These are phyloP conservation scores for Ceratobasidium papillatum DNA, from an alignment of 1,284 basidiomycete species.

Conservation along the genomic window DNA sequence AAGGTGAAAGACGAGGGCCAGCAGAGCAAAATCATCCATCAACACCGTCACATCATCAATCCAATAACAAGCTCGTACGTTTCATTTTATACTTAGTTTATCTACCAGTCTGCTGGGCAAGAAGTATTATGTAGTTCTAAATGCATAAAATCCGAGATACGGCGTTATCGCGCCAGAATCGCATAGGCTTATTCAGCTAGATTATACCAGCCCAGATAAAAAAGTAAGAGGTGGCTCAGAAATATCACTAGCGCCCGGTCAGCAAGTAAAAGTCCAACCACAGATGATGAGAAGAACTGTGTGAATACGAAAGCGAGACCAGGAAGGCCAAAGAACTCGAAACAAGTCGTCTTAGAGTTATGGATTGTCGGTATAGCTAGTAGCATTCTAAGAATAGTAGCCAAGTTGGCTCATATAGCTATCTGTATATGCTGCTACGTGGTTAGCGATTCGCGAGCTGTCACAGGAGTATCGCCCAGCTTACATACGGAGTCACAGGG, in stretches of 20 bases:
- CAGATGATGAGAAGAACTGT: constrained; percentile 80
- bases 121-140: constrained; percentile 82
- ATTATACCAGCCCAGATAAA: constrained; percentile 59
- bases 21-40: constrained; percentile 55
- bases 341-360: constrained; percentile 37
- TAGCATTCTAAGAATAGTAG: neutral
- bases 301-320: constrained; percentile 60
- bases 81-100: constrained; percentile 94
- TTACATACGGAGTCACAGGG: too few species aligned
- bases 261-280: constrained; percentile 85
- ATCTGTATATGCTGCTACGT: too few species aligned
- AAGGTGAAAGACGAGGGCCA: constrained; percentile 87
- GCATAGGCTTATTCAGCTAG: constrained; percentile 73
- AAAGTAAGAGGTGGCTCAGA: constrained; percentile 62
- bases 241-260: constrained; percentile 78
- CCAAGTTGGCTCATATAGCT: neutral
- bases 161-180: constrained; percentile 78
- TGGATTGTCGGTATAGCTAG: neutral
- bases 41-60: neutral
- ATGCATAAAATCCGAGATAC: constrained; percentile 92
- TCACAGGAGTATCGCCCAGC: too few species aligned
- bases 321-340: constrained; percentile 42
- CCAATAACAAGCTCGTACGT: constrained; percentile 62
- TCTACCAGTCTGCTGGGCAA: constrained; percentile 87
- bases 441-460: too few species aligned